Percentiles rank a stretch among this genome's conserved stretches.
Evolutionary conservation across 176 grass and related monocot species (phyloP).

Genomic region (Themeda triandra): DNA sequence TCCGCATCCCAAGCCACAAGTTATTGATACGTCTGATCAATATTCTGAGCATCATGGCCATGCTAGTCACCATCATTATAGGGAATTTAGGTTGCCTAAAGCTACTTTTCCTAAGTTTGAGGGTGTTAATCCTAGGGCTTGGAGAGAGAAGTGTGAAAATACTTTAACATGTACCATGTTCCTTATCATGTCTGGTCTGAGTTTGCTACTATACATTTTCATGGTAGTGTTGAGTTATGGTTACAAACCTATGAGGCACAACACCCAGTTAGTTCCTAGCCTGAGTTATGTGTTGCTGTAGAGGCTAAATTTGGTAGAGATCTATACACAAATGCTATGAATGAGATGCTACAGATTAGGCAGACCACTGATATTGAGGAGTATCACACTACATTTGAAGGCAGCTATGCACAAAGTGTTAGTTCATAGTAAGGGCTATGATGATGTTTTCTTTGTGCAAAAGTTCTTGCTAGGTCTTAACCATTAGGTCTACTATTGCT

Average conservation of each 20-base stretch:
- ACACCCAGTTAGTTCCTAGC: neutral
- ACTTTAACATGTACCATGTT: too few relatives aligned
- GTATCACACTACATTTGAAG: neutral
- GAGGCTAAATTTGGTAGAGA: neutral
- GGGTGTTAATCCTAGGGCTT: too few relatives aligned
- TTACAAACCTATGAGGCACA: neutral
- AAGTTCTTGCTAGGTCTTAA: rapidly evolving
- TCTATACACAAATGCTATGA: neutral
- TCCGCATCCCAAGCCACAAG: too few relatives aligned
- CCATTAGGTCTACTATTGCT: neutral
- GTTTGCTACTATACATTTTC: too few relatives aligned
- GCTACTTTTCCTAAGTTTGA: too few relatives aligned
- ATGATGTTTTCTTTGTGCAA: neutral
- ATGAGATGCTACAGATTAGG: rapidly evolving
- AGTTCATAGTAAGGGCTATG: rapidly evolving
- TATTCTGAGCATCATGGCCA: too few relatives aligned
- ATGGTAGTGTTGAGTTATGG: neutral
- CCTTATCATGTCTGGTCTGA: rapidly evolving
- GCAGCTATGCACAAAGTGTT: neutral
- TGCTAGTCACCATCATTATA: too few relatives aligned
- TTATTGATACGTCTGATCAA: too few relatives aligned
- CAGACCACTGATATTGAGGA: neutral
- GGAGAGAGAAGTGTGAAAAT: too few relatives aligned
- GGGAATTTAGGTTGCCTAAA: too few relatives aligned
- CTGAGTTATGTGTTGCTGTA: neutral